These are phyloP conservation scores for Boletus semigastroideus DNA, from an alignment of 1,284 basidiomycete species.

Conservation along the genomic window DNA sequence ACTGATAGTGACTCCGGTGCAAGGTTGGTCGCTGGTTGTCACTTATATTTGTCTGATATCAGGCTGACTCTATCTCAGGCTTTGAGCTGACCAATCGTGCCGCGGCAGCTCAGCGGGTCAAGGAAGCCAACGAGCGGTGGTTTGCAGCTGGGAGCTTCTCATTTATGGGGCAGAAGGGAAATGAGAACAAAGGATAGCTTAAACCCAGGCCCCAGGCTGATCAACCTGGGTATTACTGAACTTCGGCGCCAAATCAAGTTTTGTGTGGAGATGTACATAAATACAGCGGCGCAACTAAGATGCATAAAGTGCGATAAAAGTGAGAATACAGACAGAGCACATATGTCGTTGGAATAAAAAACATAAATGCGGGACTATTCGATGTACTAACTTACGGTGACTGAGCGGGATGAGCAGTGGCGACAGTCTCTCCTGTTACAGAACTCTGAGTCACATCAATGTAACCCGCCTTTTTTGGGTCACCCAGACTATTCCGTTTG, in stretches of 20 bases:
- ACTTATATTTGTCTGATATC: conserved; percentile 2
- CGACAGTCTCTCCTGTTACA: conserved; percentile 64
- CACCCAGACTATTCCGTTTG: conserved; percentile 62
- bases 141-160: conserved; percentile 86
- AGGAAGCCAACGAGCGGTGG: conserved; percentile 93
- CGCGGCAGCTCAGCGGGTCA: conserved; percentile 75
- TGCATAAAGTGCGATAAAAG: conserved; percentile 17
- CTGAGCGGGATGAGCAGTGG: conserved; percentile 58
- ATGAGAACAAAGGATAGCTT: conserved; percentile 25
- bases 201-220: neutral
- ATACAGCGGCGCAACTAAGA: conserved; percentile 10
- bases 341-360: neutral
- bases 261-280: conserved; percentile 19
- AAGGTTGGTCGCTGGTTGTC: conserved; percentile 57
- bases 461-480: conserved; percentile 59
- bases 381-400: conserved; percentile 12
- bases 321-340: conserved; percentile 1
- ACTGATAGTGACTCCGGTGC: conserved; percentile 92
- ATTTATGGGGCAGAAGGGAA: conserved; percentile 70
- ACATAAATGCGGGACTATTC: conserved; percentile 2
- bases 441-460: conserved; percentile 77
- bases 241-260: conserved; percentile 7
- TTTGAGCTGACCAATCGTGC: conserved; percentile 89
- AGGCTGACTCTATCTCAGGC: conserved; percentile 38
- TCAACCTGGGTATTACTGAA: neutral